Evolutionary conservation across 192 early-diverging fungal species (phyloP), one percentile per base, ranked within the genome.

Genomic region (Backusella macrospora): DNA sequence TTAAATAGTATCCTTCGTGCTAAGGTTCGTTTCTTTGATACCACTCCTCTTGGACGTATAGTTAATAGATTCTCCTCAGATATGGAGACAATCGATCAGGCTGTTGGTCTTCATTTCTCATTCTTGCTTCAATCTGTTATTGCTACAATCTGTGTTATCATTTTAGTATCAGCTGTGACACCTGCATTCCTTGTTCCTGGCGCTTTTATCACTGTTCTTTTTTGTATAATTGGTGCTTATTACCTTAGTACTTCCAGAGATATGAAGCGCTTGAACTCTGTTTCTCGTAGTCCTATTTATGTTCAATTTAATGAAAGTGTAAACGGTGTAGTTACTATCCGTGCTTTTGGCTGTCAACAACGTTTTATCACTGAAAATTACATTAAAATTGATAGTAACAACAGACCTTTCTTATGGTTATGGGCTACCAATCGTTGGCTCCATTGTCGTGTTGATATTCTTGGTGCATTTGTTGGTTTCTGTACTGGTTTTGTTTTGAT

Each of bases 401-500:
- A 96, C 80, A 86, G 95, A 14, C 90, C 96, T 6, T 95, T 89
- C 78, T 91, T 95, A 70, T 89, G 91, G 77, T 86, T 96, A 83
- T 96, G 96, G 94, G 88, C 86, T 5, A 84, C 89, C 18, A 96
- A 94, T 84, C 85, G 95, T 40, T 98, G 96, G 96, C 83, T 98
- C 45, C 92, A 91, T 72, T 85, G 91, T 65, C 89, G 97, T 52
- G 93, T 93, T 40, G 96, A 96, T 68, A 76, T 93, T 34, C 82
- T 92, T 0, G 93, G 92, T 43, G 89, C 90, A 13, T 76, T 93
- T 23, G 92, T 97, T n/a, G 79, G 88, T 18, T 92, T 96, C 46
- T 83, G 82, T 42, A 86, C 93, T 29, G 90, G 88, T 4, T 64
- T 95, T 15, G 79, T 92, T 18, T 85, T 98, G 49, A 37, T 96